phyloP scores from a whole-genome alignment of 2,329 filamentous ascomycete species.

The Xenosphaeropsis pyriputrescens region DNA sequence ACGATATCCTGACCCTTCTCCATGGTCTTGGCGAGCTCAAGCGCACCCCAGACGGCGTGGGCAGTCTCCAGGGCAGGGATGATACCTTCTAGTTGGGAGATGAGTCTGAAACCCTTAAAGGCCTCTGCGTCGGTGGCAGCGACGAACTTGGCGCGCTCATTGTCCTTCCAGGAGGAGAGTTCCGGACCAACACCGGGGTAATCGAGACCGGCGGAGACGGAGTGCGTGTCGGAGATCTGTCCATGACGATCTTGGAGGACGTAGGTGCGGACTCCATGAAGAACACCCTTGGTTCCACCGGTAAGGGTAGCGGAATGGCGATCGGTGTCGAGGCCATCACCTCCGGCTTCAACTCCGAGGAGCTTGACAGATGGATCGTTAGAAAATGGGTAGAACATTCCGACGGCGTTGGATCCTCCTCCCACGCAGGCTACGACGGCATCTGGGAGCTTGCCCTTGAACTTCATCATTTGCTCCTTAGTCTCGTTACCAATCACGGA shows the following conservation, averaged over 20 bases:
- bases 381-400: conserved; percentile 97
- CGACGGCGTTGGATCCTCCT: conserved; percentile 84
- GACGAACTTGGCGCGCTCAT: conserved; percentile 70
- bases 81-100: conserved; percentile 85
- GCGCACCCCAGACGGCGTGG: conserved; percentile 79
- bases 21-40: conserved; percentile 90
- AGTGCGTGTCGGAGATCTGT: conserved; percentile 91
- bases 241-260: conserved; percentile 86
- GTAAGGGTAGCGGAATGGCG: conserved; percentile 81
- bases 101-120: conserved; percentile 70
- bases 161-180: conserved; percentile 86
- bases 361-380: conserved; percentile 76
- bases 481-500: conserved; percentile 93
- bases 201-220: conserved; percentile 88
- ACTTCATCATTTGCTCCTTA: conserved; percentile 75
- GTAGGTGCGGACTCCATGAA: conserved; percentile 94
- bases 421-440: conserved; percentile 95
- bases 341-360: conserved; percentile 87
- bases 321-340: conserved; percentile 75
- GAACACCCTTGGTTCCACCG: conserved; percentile 76
- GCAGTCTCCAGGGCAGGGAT: conserved; percentile 91
- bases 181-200: conserved; percentile 96
- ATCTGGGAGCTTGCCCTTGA: conserved; percentile 80
- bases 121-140: conserved; percentile 86
- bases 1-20: conserved; percentile 78